These are phyloP conservation scores for Heliamphora exappendiculata DNA, from an alignment of 148 eudicot species.

Conservation along the genomic window DNA sequence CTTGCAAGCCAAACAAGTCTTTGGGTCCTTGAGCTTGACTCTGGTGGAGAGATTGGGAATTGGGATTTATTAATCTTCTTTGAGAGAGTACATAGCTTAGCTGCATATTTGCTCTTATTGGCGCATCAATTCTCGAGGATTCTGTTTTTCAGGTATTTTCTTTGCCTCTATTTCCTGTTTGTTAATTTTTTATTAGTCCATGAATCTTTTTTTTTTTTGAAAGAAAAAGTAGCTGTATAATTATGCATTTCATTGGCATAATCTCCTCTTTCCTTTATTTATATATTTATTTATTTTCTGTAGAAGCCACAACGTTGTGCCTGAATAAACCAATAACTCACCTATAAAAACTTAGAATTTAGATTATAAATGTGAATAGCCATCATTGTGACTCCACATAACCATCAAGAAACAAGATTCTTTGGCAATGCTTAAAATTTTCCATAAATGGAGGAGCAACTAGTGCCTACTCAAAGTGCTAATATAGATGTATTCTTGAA, in stretches of 20 bases:
- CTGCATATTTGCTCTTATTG: conserved; percentile 23
- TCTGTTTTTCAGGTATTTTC: conserved; percentile 30
- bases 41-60: conserved; percentile 25
- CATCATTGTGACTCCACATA: not conserved
- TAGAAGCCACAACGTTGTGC: not conserved
- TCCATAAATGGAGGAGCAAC: not conserved
- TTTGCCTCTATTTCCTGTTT: conserved; percentile 4
- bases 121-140: conserved; percentile 13
- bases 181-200: not conserved
- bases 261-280: not conserved
- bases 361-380: not conserved
- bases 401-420: not conserved
- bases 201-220: not conserved
- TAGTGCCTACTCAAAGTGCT: not conserved
- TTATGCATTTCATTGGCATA: not conserved
- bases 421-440: not conserved
- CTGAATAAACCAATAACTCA: not conserved
- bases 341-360: not conserved
- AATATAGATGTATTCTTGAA: not conserved
- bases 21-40: conserved; percentile 25
- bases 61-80: conserved; percentile 19
- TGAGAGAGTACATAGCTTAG: conserved; percentile 13
- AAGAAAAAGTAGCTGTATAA: not conserved
- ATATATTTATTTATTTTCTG: not conserved
- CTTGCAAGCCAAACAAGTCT: conserved; percentile 25